Base-by-base conservation (phyloP, 2,329 filamentous ascomycete species). In the Phialophora expanda region DNA sequence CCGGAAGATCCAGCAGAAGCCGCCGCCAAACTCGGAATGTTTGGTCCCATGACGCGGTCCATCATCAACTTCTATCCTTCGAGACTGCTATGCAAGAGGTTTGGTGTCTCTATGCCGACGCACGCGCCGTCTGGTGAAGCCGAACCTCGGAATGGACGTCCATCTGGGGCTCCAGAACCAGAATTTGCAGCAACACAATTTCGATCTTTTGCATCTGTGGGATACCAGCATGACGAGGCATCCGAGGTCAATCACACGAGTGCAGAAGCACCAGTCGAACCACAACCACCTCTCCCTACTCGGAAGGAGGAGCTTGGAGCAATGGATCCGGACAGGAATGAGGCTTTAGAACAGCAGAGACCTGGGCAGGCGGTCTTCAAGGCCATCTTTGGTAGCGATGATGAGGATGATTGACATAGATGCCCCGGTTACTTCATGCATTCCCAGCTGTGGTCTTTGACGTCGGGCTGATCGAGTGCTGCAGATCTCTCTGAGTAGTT, bases 311-410 rank as follows among this genome's bases (percentile, higher is more conserved):
- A 61, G 66, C 28, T 66, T 63, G 71, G 76, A 8, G 76, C 80
- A 38, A 84, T 95, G 26, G 86, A 96, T 75, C 85, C 88, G 0
- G 90, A 92, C 69, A 86, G 83, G 70, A 97, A 97, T 72, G 89
- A 92, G 64, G 91, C 90, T 3, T 75, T 96, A 9, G 91, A 96
- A 74, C 89, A 85, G 0, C 83, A 88, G 73, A 85, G 87, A 61
- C 91, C 93, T 0, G 88, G 90, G 17, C 91, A 93, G 56, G 91
- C 90, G 51, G 89, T 97, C 0, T 93, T 97, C 73, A 91, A 87
- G 71, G 91, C 92, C n/a, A 93, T 98, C 32, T 98, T 98, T 84
- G 94, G 93, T 5, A 92, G 93, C 75, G 90, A 90, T 74, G 89
- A 90, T 70, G 90, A 92, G 72, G 89, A 92, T 63, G 80, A 86